Percentiles rank a stretch among this genome's conserved stretches.
Evolutionary conservation across 495 filamentous ascomycete species (phyloP).

Genomic region (Aspergillus leporis): DNA sequence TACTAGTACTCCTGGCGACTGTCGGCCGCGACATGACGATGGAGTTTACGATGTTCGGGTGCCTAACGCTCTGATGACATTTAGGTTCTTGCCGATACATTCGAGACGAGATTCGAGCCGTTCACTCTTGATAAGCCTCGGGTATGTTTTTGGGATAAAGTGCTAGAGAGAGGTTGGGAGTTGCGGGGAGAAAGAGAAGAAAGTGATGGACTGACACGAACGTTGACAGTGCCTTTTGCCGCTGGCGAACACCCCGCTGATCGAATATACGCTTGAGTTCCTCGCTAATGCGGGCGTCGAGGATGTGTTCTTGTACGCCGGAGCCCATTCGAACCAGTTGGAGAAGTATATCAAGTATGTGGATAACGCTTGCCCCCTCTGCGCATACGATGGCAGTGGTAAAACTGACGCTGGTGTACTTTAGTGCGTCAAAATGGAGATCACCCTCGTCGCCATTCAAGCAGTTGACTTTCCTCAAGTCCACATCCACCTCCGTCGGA

Average conservation of each 20-base stretch:
- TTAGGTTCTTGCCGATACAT: conserved; percentile 85
- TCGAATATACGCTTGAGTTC: conserved; percentile 97
- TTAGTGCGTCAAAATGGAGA: conserved; percentile 68
- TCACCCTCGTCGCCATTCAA: conserved; percentile 76
- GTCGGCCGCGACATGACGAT: not conserved
- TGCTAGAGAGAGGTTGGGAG: not conserved
- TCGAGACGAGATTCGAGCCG: conserved; percentile 85
- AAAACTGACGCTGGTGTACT: not conserved
- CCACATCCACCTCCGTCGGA: conserved; percentile 82
- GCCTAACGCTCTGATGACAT: conserved; percentile 12
- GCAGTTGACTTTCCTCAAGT: conserved; percentile 80
- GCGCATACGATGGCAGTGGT: not conserved
- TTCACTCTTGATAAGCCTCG: conserved; percentile 87
- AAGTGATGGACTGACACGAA: not conserved
- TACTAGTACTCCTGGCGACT: not conserved
- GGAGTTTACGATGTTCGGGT: conserved; percentile 19
- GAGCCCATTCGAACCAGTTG: conserved; percentile 84
- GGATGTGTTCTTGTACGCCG: conserved; percentile 89
- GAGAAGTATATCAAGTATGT: conserved; percentile 76
- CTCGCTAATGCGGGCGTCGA: conserved; percentile 90
- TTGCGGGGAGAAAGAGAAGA: not conserved
- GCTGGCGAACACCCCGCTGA: conserved; percentile 88
- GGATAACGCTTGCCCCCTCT: not conserved
- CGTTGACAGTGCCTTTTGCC: conserved; percentile 79
- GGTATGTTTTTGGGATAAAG: conserved; percentile 51